Evolutionary conservation across 2,329 filamentous ascomycete species (phyloP).

Genomic region (Cryphonectria parasitica): DNA sequence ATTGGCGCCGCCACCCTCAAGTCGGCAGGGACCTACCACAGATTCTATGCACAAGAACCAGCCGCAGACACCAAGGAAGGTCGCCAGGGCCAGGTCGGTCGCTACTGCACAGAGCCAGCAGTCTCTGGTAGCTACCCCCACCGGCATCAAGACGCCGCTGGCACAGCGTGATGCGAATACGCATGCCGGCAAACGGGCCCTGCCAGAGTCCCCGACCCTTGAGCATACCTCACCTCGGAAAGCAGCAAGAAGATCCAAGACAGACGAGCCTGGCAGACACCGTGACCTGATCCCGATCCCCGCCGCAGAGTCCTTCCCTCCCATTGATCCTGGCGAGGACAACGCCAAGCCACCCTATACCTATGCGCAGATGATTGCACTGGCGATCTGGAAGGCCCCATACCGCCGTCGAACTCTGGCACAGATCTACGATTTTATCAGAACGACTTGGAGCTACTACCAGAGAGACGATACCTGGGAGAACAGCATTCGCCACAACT

Average conservation of each 20-base stretch:
- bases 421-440: constrained; percentile 99
- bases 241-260: constrained; percentile 27
- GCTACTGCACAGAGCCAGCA: constrained; percentile 22
- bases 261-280: constrained; percentile 28
- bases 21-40: constrained; percentile 18
- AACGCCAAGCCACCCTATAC: constrained; percentile 88
- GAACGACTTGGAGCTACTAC: constrained; percentile 91
- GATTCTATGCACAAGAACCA: constrained; percentile 29
- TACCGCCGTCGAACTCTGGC: constrained; percentile 83
- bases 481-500: constrained; percentile 97
- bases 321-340: constrained; percentile 71
- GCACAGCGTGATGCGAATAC: constrained; percentile 27
- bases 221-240: constrained; percentile 28
- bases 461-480: constrained; percentile 87
- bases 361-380: constrained; percentile 93
- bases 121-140: constrained; percentile 25
- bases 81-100: constrained; percentile 22
- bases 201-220: constrained; percentile 27
- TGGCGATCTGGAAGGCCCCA: constrained; percentile 90
- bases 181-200: constrained; percentile 19
- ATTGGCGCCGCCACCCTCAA: constrained; percentile 23
- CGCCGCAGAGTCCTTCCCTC: constrained; percentile 77
- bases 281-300: constrained; percentile 52
- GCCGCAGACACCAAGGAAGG: constrained; percentile 28
- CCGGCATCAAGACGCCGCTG: constrained; percentile 25